A percentile compares a stretch with the other conserved stretches of the same genome.
These are phyloP conservation scores for Linderniella brevidens DNA, from an alignment of 257 asterid species.

Conservation along the genomic window DNA sequence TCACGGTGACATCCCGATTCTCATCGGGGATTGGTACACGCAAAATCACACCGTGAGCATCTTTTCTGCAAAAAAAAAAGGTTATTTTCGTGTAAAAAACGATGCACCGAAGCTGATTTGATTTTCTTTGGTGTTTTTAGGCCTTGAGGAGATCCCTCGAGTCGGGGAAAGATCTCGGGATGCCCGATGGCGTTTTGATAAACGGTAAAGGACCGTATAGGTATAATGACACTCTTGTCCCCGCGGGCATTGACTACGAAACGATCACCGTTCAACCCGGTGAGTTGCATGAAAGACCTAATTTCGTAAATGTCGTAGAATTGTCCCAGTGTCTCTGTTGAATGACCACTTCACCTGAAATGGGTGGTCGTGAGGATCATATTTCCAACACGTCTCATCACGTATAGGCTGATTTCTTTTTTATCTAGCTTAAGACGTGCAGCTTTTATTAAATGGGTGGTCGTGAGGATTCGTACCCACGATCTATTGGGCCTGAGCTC, in stretches of 20 bases:
- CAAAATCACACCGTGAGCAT: constrained; percentile 50
- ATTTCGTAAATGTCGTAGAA: not conserved
- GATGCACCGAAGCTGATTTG: not conserved
- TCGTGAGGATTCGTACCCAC: too few species aligned
- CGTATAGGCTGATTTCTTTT: too few species aligned
- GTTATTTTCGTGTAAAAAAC: not conserved
- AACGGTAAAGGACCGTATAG: constrained; percentile 94
- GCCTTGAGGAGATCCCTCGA: constrained; percentile 54
- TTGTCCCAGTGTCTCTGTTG: not conserved
- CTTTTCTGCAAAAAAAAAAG: not conserved
- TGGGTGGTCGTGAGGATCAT: too few species aligned
- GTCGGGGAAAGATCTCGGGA: constrained; percentile 55
- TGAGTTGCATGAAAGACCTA: constrained; percentile 9
- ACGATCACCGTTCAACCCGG: constrained; percentile 86
- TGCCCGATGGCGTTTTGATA: constrained; percentile 90
- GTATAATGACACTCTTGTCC: constrained; percentile 66
- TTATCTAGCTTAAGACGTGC: too few species aligned
- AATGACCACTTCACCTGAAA: too few species aligned
- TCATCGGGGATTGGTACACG: constrained; percentile 91
- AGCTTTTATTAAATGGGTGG: too few species aligned
- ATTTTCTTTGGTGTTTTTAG: constrained; percentile 16
- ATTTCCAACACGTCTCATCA: too few species aligned
- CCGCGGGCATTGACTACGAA: constrained; percentile 69
- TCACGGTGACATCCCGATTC: constrained; percentile 67
- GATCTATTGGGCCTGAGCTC: too few species aligned